Conservation (phyloP, 495 filamentous ascomycete species). For the Bacidia rubella region DNA sequence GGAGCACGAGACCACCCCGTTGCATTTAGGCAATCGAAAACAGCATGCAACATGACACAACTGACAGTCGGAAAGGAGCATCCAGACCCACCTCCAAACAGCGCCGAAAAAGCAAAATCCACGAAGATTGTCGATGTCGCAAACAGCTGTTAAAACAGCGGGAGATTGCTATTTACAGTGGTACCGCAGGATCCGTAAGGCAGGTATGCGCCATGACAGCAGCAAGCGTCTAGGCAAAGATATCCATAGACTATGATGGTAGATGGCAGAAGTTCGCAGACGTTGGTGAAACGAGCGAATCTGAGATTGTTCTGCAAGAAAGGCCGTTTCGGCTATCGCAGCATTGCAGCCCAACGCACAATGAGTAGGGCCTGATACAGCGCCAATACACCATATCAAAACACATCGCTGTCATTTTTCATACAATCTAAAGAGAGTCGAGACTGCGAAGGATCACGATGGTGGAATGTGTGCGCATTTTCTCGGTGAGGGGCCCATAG, state of each 20-base stretch:
- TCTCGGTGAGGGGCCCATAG: not conserved
- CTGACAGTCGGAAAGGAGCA: not conserved
- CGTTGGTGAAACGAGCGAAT: constrained; percentile 1
- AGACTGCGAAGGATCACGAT: not conserved
- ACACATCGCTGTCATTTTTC: not conserved
- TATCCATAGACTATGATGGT: not conserved
- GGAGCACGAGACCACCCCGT: not conserved
- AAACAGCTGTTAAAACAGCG: not conserved
- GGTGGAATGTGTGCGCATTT: not conserved
- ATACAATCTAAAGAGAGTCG: not conserved
- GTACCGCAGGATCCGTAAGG: not conserved
- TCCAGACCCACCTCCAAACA: not conserved
- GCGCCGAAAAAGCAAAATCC: not conserved
- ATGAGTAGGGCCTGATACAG: constrained; percentile 5
- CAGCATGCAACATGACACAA: not conserved
- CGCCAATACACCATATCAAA: constrained; percentile 2
- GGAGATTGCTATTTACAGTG: not conserved
- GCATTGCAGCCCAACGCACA: constrained; percentile 5
- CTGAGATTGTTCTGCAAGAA: constrained; percentile 1
- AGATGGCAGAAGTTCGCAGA: not conserved
- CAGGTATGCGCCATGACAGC: not conserved
- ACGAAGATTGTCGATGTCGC: not conserved
- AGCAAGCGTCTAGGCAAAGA: not conserved
- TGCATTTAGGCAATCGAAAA: not conserved
- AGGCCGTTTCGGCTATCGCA: constrained; percentile 2